These are phyloP conservation scores for Saccharomycopsis schoenii DNA, from an alignment of 805 yeast species.

Conservation along the genomic window DNA sequence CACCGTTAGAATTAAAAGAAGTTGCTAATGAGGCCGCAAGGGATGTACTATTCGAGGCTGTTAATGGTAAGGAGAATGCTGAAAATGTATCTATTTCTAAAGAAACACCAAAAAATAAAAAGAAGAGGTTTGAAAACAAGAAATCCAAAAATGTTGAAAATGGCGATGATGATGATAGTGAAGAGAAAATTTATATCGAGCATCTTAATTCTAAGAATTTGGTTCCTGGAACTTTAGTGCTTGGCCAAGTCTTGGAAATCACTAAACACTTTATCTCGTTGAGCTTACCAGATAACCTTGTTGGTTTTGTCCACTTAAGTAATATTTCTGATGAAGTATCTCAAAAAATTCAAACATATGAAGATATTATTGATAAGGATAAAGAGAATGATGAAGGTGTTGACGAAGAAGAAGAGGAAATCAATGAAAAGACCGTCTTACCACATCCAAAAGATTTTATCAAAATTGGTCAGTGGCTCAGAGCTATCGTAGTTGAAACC, in stretches of 20 bases:
- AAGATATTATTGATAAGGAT: slow-evolving; percentile 37
- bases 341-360: slow-evolving; percentile 43
- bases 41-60: slow-evolving; percentile 63
- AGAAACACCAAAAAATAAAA: slow-evolving; percentile 22
- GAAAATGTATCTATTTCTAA: slow-evolving; percentile 15
- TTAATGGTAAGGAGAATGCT: slow-evolving; percentile 13
- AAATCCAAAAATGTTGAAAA: slow-evolving; percentile 21
- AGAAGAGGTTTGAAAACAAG: slow-evolving; percentile 28
- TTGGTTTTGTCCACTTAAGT: slow-evolving; percentile 71
- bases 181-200: slow-evolving; percentile 41
- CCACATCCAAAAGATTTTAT: slow-evolving; percentile 52
- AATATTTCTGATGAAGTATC: slow-evolving; percentile 59
- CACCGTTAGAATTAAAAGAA: slow-evolving; percentile 86
- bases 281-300: slow-evolving; percentile 69
- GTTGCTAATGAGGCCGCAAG: slow-evolving; percentile 86
- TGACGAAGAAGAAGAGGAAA: slow-evolving; percentile 25
- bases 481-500: slow-evolving; percentile 63
- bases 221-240: slow-evolving; percentile 59
- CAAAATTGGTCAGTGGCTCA: slow-evolving; percentile 72
- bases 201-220: slow-evolving; percentile 52
- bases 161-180: slow-evolving; percentile 23
- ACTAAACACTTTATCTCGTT: slow-evolving; percentile 55
- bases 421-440: slow-evolving; percentile 32
- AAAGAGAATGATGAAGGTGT: slow-evolving; percentile 32
- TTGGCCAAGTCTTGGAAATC: slow-evolving; percentile 66